Base-by-base conservation (phyloP, 1,284 basidiomycete species). In the Puccinia sorghi region DNA sequence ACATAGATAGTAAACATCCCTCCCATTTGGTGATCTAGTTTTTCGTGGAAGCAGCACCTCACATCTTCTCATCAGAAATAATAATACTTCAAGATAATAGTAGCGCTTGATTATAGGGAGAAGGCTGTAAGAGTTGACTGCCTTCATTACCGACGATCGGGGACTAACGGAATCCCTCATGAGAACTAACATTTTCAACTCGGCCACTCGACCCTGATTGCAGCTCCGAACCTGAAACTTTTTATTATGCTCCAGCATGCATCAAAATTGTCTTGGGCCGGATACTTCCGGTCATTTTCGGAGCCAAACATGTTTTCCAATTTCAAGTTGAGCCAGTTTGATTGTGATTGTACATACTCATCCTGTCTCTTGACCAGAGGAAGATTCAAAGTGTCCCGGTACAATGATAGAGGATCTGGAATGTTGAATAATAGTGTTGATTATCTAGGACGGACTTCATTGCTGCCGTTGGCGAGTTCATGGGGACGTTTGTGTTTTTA, bases 401-500 rank as follows among this genome's bases (percentile, higher is more conserved):
- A 5, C 39, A 61, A 32, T 46, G 54, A 1, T 2, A 57, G n/a
- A 57, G 54, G 41, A 12, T 64, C 9, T n/a, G 4, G 32, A 43
- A 43, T 17, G 32, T 39, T 54, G 12, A 22, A 48, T 27, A n/a
- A 69, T 37, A 9, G 27, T 52, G 27, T 25, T 69, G n/a, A 4
- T 52, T 7, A 11, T 69, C 32, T 77, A 77, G 75, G 22, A 43
- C 20, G 13, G 75, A 77, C 50, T 50, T 77, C 25, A 59, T 77
- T 48, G 64, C 75, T 52, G 64, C 75, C n/a, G n/a, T 61, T 27
- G 75, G 75, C 15, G 75, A 77, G 22, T 70, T 77, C 20, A 20
- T 77, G 52, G 75, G 75, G 6, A 70, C 75, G 12, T 70, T 63
- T 39, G 22, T 77, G 2, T 77, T 77, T 59, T 63, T 77, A 32